Evolutionary conservation across 305 asterid species (phyloP).

Genomic region (Petunia hybrid): DNA sequence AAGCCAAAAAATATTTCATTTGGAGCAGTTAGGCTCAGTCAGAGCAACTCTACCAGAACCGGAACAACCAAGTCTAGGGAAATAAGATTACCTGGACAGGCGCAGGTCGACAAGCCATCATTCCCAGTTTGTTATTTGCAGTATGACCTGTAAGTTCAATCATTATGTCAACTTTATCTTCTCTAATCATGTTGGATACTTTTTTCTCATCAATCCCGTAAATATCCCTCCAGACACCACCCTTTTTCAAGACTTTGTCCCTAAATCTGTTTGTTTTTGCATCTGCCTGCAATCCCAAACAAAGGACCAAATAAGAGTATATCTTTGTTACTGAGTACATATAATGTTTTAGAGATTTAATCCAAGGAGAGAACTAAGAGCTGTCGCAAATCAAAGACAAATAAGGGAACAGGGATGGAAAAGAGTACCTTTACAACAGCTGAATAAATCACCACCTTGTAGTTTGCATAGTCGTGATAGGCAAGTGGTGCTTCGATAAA

Average conservation of each 20-base stretch:
- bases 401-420: slow-evolving; percentile 29
- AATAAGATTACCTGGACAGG: slow-evolving; percentile 86
- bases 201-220: slow-evolving; percentile 96
- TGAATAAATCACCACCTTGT: slow-evolving; percentile 93
- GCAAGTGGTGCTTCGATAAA: slow-evolving; percentile 92
- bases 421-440: slow-evolving; percentile 94
- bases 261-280: slow-evolving; percentile 89
- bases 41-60: background rate
- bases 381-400: slow-evolving; percentile 28
- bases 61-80: slow-evolving; percentile 17
- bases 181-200: slow-evolving; percentile 91
- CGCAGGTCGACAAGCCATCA: slow-evolving; percentile 99
- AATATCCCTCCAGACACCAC: slow-evolving; percentile 94
- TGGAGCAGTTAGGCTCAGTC: background rate
- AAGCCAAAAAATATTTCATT: background rate
- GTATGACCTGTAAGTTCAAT: slow-evolving; percentile 99
- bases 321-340: slow-evolving; percentile 8
- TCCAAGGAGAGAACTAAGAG: slow-evolving; percentile 31
- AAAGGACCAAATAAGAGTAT: slow-evolving; percentile 14
- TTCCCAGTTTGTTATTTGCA: slow-evolving; percentile 98
- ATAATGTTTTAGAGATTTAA: background rate
- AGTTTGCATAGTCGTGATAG: slow-evolving; percentile 77
- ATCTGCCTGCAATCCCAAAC: slow-evolving; percentile 74
- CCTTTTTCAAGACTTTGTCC: slow-evolving; percentile 88
- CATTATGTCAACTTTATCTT: slow-evolving; percentile 93